A percentile compares a stretch with the other conserved stretches of the same genome.
Evolutionary conservation across 345 rosid species (phyloP).

Genomic region (Heritiera fomes): DNA sequence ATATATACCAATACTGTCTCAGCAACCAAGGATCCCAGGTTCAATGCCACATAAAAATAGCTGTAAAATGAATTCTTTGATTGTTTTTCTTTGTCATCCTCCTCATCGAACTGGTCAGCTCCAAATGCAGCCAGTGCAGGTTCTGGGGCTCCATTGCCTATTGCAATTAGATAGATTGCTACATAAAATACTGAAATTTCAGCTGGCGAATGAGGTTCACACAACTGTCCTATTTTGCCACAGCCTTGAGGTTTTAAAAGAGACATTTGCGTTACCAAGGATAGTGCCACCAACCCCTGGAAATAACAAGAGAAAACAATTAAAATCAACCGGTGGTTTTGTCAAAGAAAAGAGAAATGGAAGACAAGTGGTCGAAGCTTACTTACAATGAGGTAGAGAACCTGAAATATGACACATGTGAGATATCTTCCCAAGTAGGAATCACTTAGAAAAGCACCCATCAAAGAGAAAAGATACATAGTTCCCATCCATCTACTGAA

Average conservation of each 20-base stretch:
- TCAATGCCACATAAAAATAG: conserved; percentile 41
- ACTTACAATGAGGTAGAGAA: conserved; percentile 33
- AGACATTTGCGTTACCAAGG: conserved; percentile 25
- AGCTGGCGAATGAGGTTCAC: conserved; percentile 31
- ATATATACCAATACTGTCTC: conserved; percentile 40
- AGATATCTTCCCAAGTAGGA: conserved; percentile 40
- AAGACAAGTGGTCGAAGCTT: not conserved
- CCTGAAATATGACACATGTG: conserved; percentile 40
- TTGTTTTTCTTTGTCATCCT: conserved; percentile 36
- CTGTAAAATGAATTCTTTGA: conserved; percentile 39
- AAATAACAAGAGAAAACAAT: no score
- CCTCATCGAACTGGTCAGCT: conserved; percentile 49
- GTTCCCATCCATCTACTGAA: conserved; percentile 39
- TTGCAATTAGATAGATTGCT: conserved; percentile 32
- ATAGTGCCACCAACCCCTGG: conserved; percentile 32
- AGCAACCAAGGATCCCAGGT: conserved; percentile 40
- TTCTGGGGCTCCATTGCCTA: conserved; percentile 36
- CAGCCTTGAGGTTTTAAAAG: conserved; percentile 34
- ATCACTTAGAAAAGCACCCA: conserved; percentile 45
- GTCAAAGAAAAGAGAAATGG: not conserved
- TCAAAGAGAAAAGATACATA: conserved; percentile 38
- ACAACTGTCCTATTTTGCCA: conserved; percentile 27
- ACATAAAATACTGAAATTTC: conserved; percentile 29
- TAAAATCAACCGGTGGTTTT: not conserved
- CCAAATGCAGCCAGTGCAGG: conserved; percentile 39